These are phyloP conservation scores for Microthlaspi erraticum DNA, from an alignment of 345 rosid genomes.

Conservation along the genomic window DNA sequence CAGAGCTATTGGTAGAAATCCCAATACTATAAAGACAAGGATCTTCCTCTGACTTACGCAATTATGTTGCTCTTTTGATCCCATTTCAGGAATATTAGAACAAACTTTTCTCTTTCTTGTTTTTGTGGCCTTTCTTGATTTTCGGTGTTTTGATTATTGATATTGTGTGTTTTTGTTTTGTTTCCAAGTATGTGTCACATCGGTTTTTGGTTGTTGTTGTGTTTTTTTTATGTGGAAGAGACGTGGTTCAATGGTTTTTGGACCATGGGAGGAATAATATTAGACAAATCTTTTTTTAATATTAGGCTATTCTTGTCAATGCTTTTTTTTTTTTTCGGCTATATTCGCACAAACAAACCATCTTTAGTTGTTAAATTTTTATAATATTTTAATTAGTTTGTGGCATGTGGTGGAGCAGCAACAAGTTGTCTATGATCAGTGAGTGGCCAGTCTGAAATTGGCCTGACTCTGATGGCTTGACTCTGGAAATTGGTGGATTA, in stretches of 20 bases:
- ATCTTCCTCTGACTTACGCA: slow-evolving; percentile 37
- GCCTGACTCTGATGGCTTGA: slow-evolving; percentile 35
- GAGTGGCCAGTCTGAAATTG: slow-evolving; percentile 32
- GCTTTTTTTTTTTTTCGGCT: neutral
- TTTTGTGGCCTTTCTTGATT: slow-evolving; percentile 14
- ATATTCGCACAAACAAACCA: neutral
- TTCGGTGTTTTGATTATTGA: slow-evolving; percentile 3
- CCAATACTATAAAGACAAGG: slow-evolving; percentile 21
- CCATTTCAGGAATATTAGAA: slow-evolving; percentile 39
- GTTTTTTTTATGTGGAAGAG: slow-evolving; percentile 39
- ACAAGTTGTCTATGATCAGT: slow-evolving; percentile 29
- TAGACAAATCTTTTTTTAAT: neutral
- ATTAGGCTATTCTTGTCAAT: slow-evolving; percentile 26
- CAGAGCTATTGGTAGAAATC: slow-evolving; percentile 38
- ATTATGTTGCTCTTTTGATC: slow-evolving; percentile 35
- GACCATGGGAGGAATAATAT: slow-evolving; percentile 24
- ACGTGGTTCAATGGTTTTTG: slow-evolving; percentile 41
- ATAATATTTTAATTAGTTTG: neutral
- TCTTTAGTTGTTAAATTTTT: neutral
- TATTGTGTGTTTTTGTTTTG: slow-evolving; percentile 29
- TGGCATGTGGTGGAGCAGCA: slow-evolving; percentile 28
- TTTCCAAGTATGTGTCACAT: slow-evolving; percentile 27
- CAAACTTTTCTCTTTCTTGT: neutral
- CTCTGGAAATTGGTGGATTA: neutral
- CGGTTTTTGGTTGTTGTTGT: slow-evolving; percentile 34